Conservation (phyloP, 2,329 filamentous ascomycete species). For the Venturia nashicola region DNA sequence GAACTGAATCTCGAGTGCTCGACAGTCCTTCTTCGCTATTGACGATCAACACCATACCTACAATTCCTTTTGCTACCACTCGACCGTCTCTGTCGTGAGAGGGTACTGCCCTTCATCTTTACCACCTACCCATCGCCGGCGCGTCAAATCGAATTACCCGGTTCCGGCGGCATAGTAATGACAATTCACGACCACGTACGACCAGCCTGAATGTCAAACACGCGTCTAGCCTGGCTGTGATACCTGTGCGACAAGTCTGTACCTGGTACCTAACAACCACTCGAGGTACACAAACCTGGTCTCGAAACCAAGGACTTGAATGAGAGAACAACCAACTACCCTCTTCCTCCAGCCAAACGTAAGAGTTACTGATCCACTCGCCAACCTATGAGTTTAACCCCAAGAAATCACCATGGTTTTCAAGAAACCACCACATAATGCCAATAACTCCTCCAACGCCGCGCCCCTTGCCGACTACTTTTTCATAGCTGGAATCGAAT, state of each 20-base stretch:
- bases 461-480: slow-evolving; percentile 54
- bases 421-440: neutral
- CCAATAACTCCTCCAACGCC: slow-evolving; percentile 12
- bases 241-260: neutral
- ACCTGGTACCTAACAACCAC: neutral
- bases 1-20: too few relatives aligned
- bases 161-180: neutral
- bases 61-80: neutral
- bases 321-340: neutral
- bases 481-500: slow-evolving; percentile 47
- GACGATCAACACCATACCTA: neutral
- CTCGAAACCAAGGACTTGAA: neutral
- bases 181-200: neutral
- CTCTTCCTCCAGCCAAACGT: neutral
- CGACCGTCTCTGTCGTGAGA: too few relatives aligned
- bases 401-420: neutral
- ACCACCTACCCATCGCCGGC: neutral
- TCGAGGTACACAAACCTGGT: neutral
- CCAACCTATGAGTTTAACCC: neutral
- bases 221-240: neutral
- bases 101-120: too few relatives aligned
- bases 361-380: neutral
- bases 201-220: neutral
- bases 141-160: neutral
- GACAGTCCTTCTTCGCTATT: neutral